A percentile compares a stretch with the other conserved stretches of the same genome.
Conservation (phyloP, 2,329 filamentous ascomycete genomes). For the Chalaropsis ovoidea region DNA sequence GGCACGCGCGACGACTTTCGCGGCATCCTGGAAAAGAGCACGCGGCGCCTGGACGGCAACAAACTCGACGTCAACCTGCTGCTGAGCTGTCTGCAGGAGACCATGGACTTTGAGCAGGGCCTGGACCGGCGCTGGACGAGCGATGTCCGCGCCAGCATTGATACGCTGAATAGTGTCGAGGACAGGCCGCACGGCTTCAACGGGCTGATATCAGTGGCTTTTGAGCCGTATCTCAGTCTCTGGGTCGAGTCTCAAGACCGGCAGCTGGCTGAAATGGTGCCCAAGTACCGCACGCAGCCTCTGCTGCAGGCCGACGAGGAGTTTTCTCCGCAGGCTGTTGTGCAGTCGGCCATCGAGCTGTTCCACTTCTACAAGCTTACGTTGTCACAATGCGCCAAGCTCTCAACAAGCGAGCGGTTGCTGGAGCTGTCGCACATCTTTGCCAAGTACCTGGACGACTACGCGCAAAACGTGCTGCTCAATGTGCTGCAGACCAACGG, state of each 20-base stretch:
- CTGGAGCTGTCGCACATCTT: slow-evolving; percentile 77
- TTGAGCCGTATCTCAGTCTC: slow-evolving; percentile 90
- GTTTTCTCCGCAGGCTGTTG: slow-evolving; percentile 80
- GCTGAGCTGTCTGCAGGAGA: slow-evolving; percentile 84
- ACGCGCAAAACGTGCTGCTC: slow-evolving; percentile 83
- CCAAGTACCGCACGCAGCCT: slow-evolving; percentile 75
- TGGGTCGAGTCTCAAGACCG: slow-evolving; percentile 97
- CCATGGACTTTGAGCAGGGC: slow-evolving; percentile 89
- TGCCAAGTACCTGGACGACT: slow-evolving; percentile 88
- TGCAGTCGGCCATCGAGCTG: slow-evolving; percentile 86
- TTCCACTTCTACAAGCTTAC: slow-evolving; percentile 96
- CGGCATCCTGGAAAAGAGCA: slow-evolving; percentile 77
- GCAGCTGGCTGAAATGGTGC: slow-evolving; percentile 72
- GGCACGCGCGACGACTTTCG: slow-evolving; percentile 93
- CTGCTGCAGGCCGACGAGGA: slow-evolving; percentile 78
- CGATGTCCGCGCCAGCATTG: slow-evolving; percentile 68
- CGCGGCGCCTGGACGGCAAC: slow-evolving; percentile 63
- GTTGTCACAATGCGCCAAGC: slow-evolving; percentile 85
- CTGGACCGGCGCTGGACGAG: slow-evolving; percentile 74
- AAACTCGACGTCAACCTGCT: slow-evolving; percentile 83
- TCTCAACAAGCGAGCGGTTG: slow-evolving; percentile 81
- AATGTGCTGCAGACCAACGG: slow-evolving; percentile 52
- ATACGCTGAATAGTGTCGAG: slow-evolving; percentile 73
- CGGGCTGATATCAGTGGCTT: slow-evolving; percentile 88
- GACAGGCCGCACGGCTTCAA: slow-evolving; percentile 70